Evolutionary conservation across 805 yeast genomes (phyloP).

Genomic region (Lachancea lanzarotensis): DNA sequence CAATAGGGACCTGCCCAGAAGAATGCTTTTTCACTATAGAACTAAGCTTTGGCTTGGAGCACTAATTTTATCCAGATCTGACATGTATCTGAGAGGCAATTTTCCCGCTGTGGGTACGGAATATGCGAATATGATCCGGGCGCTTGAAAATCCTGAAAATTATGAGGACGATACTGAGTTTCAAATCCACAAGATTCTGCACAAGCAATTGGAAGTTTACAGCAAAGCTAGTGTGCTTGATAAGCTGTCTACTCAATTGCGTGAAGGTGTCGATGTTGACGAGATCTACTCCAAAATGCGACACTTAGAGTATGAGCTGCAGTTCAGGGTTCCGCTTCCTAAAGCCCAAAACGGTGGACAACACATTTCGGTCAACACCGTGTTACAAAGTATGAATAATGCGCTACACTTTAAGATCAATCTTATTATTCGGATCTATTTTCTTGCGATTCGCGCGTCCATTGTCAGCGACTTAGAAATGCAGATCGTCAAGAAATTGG

Average conservation of each 20-base stretch:
- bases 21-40: conserved; percentile 3
- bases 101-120: conserved; percentile 2
- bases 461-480: conserved; percentile 1
- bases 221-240: conserved; percentile 2
- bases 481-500: not conserved
- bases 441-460: conserved; percentile 6
- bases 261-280: conserved; percentile 4
- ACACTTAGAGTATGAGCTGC: conserved; percentile 1
- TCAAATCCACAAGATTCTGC: conserved; percentile 4
- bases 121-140: conserved; percentile 1
- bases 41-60: conserved; percentile 7
- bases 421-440: conserved; percentile 1
- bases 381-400: conserved; percentile 5
- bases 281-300: conserved; percentile 3
- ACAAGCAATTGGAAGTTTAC: conserved; percentile 2
- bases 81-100: conserved; percentile 5
- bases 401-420: conserved; percentile 2
- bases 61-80: conserved; percentile 4
- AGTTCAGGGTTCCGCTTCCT: not conserved
- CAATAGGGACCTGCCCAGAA: not conserved
- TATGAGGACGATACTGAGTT: conserved; percentile 3
- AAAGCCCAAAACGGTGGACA: not conserved
- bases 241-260: conserved; percentile 2
- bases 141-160: not conserved
- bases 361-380: not conserved